These are phyloP conservation scores for Aspergillus transmontanensis DNA, from an alignment of 2,329 filamentous ascomycete species.

Conservation along the genomic window DNA sequence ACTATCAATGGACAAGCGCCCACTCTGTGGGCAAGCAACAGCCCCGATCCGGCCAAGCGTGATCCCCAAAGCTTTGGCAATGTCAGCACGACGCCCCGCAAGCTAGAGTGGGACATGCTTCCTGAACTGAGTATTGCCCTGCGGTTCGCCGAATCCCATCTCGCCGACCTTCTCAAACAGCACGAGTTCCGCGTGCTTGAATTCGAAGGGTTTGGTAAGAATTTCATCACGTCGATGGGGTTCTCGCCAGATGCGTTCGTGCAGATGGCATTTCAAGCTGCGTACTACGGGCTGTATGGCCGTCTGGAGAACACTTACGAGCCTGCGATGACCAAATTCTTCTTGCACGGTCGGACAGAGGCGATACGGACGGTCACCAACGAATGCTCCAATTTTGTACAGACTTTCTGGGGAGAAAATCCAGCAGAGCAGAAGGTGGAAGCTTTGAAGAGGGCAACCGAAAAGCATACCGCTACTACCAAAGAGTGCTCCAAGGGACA, in stretches of 20 bases:
- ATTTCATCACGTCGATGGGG: conserved; percentile 95
- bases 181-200: conserved; percentile 95
- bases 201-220: conserved; percentile 88
- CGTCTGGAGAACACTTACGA: conserved; percentile 95
- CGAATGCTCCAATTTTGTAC: conserved; percentile 84
- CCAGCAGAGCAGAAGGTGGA: conserved; percentile 82
- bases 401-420: conserved; percentile 92
- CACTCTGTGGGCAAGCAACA: conserved; percentile 85
- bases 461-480: conserved; percentile 78
- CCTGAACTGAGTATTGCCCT: conserved; percentile 89
- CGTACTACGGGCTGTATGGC: conserved; percentile 95
- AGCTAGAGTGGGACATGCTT: conserved; percentile 96
- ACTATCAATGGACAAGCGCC: conserved; percentile 95
- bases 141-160: conserved; percentile 89
- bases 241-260: conserved; percentile 97
- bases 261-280: conserved; percentile 98
- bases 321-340: conserved; percentile 96
- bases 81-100: conserved; percentile 90
- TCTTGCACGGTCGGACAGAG: conserved; percentile 90
- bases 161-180: conserved; percentile 93
- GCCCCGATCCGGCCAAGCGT: conserved; percentile 88
- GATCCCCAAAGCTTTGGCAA: conserved; percentile 90
- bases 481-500: conserved; percentile 85
- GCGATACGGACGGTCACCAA: conserved; percentile 84
- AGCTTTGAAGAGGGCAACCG: conserved; percentile 77